Evolutionary conservation across 306 rosid species (phyloP), one percentile per base, ranked within the genome.

Genomic region (Begonia masoniana): DNA sequence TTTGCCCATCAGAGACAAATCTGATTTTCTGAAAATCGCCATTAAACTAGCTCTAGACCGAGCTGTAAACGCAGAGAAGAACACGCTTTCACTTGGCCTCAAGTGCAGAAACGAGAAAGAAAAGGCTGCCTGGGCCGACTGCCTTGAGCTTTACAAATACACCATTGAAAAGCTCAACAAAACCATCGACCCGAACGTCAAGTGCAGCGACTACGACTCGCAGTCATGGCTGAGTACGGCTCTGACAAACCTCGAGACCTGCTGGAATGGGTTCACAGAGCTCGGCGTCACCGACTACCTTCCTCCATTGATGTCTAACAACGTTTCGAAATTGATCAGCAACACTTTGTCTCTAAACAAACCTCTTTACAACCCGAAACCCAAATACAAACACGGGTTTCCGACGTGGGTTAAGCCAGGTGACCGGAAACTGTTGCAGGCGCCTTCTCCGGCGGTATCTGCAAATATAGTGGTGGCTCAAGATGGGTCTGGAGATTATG

Each of bases 351-450:
- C 47, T 12, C 10, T 43, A 3, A 43, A 43, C 47, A 43, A 43
- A 6, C 12, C 13, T 9, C 47, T 12, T 1, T 43, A 43, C 47
- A 43, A 43, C 16, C 36, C 55, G 0, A 19, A 65, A 43, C 69
- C 76, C 0, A 50, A 35, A n/a, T 43, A 26, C 46, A 57, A 55
- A 45, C 66, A 63, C 0, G 94, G 91, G 19, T 81, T 79, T 17
- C 96, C 96, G 1, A 63, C 63, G 10, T 88, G 96, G 96, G 77
- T 88, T 0, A 77, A 56, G 1, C 84, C 92, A 0, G 84, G 96
- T 0, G 87, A 84, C 17, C 47, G 95, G 51, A 88, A 69, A 16
- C 66, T 88, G 14, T 52, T 88, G 65, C 96, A 77, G 50, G 52
- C 94, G 0, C 59, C 80, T 35, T 72, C 94, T 0, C 72, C 82